phyloP scores from a whole-genome alignment of 441 rosid genomes.

The Dalechampia spathulata region DNA sequence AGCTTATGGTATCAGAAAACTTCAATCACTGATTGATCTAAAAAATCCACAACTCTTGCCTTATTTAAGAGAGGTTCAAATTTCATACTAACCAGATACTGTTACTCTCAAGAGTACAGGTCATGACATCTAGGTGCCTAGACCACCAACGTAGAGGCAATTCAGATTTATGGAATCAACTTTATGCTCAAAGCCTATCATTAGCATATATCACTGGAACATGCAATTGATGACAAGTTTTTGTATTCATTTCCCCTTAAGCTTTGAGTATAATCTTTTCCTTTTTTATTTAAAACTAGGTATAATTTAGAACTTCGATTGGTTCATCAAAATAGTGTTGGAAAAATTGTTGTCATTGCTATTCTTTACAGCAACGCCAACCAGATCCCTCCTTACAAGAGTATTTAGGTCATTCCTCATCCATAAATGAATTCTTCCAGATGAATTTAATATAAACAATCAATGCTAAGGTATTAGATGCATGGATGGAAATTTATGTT shows the following conservation, averaged over 20 bases:
- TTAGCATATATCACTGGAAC: conserved; percentile 73
- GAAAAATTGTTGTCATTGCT: conserved; percentile 38
- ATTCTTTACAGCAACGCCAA: conserved; percentile 37
- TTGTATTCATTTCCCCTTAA: too few relatives aligned
- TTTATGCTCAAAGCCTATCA: conserved; percentile 37
- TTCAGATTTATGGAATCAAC: conserved; percentile 37
- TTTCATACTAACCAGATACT: conserved; percentile 14
- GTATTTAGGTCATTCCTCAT: too few relatives aligned
- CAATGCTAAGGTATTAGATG: too few relatives aligned
- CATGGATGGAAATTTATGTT: too few relatives aligned
- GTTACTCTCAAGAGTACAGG: too few relatives aligned
- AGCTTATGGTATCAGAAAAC: conserved; percentile 36
- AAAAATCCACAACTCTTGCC: too few relatives aligned
- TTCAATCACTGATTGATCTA: conserved; percentile 69
- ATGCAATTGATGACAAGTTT: conserved; percentile 42
- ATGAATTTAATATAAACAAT: too few relatives aligned
- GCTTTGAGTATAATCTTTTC: too few relatives aligned
- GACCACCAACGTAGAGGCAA: conserved; percentile 54
- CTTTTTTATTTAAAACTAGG: too few relatives aligned
- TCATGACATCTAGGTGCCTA: conserved; percentile 41
- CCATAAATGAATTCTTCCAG: too few relatives aligned
- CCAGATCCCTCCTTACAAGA: conserved; percentile 43
- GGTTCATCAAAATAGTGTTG: conserved; percentile 34
- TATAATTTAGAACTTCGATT: conserved; percentile 50
- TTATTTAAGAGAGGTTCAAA: conserved; percentile 22